Evolutionary conservation across 2,329 filamentous ascomycete species (phyloP).

Genomic region (Apiospora arundinis): DNA sequence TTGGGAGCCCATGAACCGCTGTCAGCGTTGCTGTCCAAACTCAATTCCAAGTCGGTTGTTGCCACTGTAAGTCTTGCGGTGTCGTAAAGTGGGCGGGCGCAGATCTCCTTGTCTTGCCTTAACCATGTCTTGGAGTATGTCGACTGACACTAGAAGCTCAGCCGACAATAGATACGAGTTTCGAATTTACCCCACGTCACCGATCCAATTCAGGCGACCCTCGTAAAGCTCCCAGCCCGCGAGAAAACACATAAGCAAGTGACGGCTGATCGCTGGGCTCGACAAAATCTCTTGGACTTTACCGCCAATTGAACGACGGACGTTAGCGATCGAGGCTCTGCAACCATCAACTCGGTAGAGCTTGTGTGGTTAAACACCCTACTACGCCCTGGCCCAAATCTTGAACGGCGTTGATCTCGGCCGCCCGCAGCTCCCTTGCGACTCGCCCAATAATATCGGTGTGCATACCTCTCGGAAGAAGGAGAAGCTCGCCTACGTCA

Average conservation of each 20-base stretch:
- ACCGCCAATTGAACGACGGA: conserved; percentile 13
- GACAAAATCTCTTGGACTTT: background rate
- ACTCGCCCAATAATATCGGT: conserved; percentile 5
- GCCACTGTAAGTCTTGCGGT: background rate
- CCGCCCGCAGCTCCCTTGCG: conserved; percentile 5
- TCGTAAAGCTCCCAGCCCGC: background rate
- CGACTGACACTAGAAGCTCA: background rate
- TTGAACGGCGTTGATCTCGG: background rate
- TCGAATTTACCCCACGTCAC: background rate
- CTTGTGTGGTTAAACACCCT: conserved; percentile 14
- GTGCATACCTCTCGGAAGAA: background rate
- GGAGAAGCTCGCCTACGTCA: background rate
- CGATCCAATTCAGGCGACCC: background rate
- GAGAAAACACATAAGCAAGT: background rate
- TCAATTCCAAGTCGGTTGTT: background rate
- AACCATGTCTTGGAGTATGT: background rate
- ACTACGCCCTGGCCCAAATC: background rate
- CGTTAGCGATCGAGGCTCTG: background rate
- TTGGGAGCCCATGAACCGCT: conserved; percentile 1
- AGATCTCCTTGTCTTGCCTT: background rate
- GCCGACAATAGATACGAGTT: conserved; percentile 5
- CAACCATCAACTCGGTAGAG: background rate
- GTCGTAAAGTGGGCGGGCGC: background rate
- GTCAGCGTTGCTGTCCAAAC: background rate
- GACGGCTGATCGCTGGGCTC: background rate